Evolutionary conservation across 2,329 filamentous ascomycete species (phyloP).

Genomic region (Pseudogymnoascus sp.): DNA sequence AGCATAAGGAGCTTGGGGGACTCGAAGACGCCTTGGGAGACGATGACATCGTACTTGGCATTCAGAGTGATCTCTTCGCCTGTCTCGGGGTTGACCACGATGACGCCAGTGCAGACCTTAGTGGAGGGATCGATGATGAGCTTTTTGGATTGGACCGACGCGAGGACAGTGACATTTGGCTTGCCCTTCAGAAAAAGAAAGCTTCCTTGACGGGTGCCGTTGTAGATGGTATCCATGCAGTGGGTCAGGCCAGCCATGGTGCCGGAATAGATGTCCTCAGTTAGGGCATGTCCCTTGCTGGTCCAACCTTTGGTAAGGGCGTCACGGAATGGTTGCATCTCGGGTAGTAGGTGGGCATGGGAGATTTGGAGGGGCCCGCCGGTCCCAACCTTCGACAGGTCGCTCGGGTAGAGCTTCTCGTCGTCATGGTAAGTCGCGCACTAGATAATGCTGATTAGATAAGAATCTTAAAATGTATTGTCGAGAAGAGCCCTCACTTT

Average conservation of each 20-base stretch:
- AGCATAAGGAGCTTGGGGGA: slow-evolving; percentile 10
- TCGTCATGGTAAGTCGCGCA: slow-evolving; percentile 50
- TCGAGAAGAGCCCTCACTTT: slow-evolving; percentile 29
- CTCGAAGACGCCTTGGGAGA: no score
- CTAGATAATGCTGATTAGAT: not conserved
- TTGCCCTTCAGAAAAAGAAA: slow-evolving; percentile 42
- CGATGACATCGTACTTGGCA: slow-evolving; percentile 36
- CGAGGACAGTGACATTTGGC: slow-evolving; percentile 45
- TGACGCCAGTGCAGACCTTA: slow-evolving; percentile 33
- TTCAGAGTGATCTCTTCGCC: slow-evolving; percentile 37
- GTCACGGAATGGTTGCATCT: slow-evolving; percentile 43
- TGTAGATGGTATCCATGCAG: slow-evolving; percentile 47
- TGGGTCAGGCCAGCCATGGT: slow-evolving; percentile 45
- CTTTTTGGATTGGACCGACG: slow-evolving; percentile 40
- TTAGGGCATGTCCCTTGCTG: slow-evolving; percentile 40
- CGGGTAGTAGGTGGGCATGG: slow-evolving; percentile 44
- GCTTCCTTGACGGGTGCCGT: slow-evolving; percentile 44
- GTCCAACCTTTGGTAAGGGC: slow-evolving; percentile 43
- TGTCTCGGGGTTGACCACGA: slow-evolving; percentile 31
- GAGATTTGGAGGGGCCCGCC: slow-evolving; percentile 45
- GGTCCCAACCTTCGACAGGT: slow-evolving; percentile 40
- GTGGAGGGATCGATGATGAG: slow-evolving; percentile 40
- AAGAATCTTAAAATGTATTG: slow-evolving; percentile 11
- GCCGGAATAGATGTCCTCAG: slow-evolving; percentile 48
- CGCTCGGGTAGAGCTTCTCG: slow-evolving; percentile 32